Evolutionary conservation across 169 alveolate genomes (phyloP).

Genomic region (Cyclospora cayetanensis): DNA sequence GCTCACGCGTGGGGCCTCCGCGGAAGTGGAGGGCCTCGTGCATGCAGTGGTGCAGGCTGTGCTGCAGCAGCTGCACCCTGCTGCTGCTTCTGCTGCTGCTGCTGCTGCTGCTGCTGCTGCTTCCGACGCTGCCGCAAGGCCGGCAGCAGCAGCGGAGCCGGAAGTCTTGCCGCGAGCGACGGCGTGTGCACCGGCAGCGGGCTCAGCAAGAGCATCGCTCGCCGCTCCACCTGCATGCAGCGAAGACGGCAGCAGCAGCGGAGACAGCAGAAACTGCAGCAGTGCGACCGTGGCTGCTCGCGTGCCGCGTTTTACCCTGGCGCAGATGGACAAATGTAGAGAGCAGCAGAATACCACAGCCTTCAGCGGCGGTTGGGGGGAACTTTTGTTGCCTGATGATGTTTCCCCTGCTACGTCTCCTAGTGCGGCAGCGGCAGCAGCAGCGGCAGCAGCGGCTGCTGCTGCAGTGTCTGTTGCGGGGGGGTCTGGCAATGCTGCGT

Average conservation of each 20-base stretch:
- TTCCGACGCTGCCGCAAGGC: background rate
- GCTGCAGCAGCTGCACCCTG: slow-evolving; percentile 62
- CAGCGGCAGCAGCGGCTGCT: background rate
- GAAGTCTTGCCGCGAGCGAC: background rate
- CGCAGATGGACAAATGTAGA: slow-evolving; percentile 11
- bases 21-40: slow-evolving; percentile 44
- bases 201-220: background rate
- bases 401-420: background rate
- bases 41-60: slow-evolving; percentile 47
- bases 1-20: slow-evolving; percentile 37
- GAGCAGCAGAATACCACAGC: background rate
- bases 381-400: too few relatives aligned
- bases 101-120: slow-evolving; percentile 11
- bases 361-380: background rate
- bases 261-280: slow-evolving; percentile 39
- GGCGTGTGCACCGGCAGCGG: background rate
- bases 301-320: slow-evolving; percentile 29
- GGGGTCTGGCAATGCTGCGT: too few relatives aligned
- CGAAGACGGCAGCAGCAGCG: slow-evolving; percentile 59
- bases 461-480: too few relatives aligned
- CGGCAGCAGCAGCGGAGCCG: background rate
- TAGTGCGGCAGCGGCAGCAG: background rate
- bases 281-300: background rate
- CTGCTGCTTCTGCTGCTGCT: slow-evolving; percentile 14
- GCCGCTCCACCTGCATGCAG: slow-evolving; percentile 28